Evolutionary conservation across 768 basidiomycete genomes (phyloP), one percentile per base, ranked within the genome.

Genomic region (Rhodotorula toruloides): DNA sequence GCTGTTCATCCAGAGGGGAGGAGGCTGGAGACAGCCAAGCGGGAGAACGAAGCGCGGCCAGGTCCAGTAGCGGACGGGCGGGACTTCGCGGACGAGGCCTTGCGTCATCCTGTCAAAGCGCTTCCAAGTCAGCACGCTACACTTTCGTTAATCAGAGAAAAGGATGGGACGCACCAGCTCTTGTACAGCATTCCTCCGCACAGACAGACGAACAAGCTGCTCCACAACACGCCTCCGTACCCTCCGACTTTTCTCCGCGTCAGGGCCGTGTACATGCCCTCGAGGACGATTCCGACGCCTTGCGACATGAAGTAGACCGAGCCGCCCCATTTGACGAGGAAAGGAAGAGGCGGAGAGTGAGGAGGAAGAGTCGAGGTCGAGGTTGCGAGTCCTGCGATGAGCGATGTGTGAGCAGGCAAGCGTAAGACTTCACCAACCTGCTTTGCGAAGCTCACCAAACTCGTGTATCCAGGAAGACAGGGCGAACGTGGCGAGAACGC

Each of bases 281-380:
- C 67, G 58, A 64, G 58, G 12, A 68, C 48, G 58, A 68, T 61
- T 3, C 42, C 67, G 40, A 64, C 36, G 7, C 62, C 67, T 44
- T 68, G 67, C 0, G 58, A 37, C 58, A 68, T 63, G 54, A 68
- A 68, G 58, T 68, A 68, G 54, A 64, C 40, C 4, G 29, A 36
- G 19, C 67, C 67, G 46, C 67, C 67, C 62, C 58, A 63, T 4
- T 27, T 48, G 31, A 57, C 47, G n/a, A 52, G 17, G 68, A 64
- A 65, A 11, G 59, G 37, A 10, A 64, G 42, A 2, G 63, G 59
- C 2, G 31, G 21, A 6, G 31, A 8, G 9, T 42, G 42, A 2
- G 27, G 59, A 5, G 34, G 42, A 0, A 64, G 54, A 12, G 54
- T 57, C 27, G 67, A 68, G 57, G 58, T 60, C 12, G 58, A n/a